Conservation (phyloP, 148 eudicot species). For the Beta vulgaris region DNA sequence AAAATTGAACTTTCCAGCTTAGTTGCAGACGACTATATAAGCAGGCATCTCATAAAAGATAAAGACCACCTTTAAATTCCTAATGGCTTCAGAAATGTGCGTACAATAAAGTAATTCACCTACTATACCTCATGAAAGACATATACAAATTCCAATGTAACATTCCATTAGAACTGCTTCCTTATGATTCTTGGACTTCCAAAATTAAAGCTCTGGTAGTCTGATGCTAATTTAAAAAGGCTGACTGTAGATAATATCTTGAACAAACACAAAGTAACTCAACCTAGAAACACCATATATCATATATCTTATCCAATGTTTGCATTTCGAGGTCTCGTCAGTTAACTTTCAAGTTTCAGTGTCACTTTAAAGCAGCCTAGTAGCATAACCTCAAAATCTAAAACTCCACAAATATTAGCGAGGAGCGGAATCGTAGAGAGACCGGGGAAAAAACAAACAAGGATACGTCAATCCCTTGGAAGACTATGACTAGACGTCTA, state of each 20-base stretch:
- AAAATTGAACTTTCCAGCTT: background rate
- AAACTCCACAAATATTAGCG: background rate
- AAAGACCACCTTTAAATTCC: background rate
- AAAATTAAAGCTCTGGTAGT: background rate
- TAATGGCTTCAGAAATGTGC: background rate
- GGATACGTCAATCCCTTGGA: too few species aligned
- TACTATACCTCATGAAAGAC: background rate
- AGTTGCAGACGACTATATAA: background rate
- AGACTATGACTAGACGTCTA: too few species aligned
- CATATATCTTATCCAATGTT: background rate
- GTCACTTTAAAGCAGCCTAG: background rate
- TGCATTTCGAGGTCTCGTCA: too few species aligned
- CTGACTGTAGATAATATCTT: background rate
- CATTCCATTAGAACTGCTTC: background rate
- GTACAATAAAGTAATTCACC: background rate
- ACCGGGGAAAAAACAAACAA: too few species aligned
- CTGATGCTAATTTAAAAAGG: background rate
- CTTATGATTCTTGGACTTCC: background rate
- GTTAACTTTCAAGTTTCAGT: background rate
- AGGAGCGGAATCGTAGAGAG: background rate
- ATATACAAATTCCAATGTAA: background rate
- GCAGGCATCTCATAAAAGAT: background rate
- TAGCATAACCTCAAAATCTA: background rate
- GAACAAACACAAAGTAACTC: background rate
- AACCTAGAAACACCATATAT: background rate